Base-by-base conservation (phyloP, 306 rosid genomes). In the Casuarina equisetifolia region DNA sequence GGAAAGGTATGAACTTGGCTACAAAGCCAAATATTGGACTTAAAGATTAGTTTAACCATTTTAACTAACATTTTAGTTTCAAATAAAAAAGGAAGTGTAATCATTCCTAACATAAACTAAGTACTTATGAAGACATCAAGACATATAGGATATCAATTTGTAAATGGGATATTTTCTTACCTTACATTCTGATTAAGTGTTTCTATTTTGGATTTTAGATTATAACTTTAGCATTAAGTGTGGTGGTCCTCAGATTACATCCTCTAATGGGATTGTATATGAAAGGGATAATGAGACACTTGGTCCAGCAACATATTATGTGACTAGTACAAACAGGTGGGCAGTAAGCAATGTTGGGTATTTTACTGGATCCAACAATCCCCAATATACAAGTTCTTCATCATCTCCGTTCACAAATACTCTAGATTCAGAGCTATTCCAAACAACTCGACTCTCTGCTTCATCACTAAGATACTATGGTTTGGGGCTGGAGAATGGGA, bases 381-480 rank as follows among this genome's bases (percentile, higher is more conserved):
- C 84, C 75, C 5, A 0, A 5, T 91, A 19, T 79, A 77, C 25
- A 42, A 77, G 77, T 57, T 68, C 0, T 54, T 85, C 85, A 1
- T 2, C 76, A 70, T 78, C 83, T 68, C 92, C 83, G 70, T 83
- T 89, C 82, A 73, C 81, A 59, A 78, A 67, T 55, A 76, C 92
- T 67, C 6, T 85, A 66, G 77, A 88, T 53, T 0, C 93, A 0
- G 95, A 84, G 79, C 82, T 91, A 55, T 91, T 88, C 58, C 95
- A 93, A 81, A 87, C 93, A 48, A 83, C 87, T 13, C 83, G 98
- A 15, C 55, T 91, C 54, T 91, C 98, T 69, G 81, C 97, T 78
- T 93, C 97, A 44, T 93, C 98, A n/a, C 61, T 93, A 50, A 85
- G 98, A 83, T 91, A 93, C 84, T 89, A 83, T 78, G 97, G 98